phyloP scores from a whole-genome alignment of 176 grass and related monocot genomes.

The Pontederia paniculata region DNA sequence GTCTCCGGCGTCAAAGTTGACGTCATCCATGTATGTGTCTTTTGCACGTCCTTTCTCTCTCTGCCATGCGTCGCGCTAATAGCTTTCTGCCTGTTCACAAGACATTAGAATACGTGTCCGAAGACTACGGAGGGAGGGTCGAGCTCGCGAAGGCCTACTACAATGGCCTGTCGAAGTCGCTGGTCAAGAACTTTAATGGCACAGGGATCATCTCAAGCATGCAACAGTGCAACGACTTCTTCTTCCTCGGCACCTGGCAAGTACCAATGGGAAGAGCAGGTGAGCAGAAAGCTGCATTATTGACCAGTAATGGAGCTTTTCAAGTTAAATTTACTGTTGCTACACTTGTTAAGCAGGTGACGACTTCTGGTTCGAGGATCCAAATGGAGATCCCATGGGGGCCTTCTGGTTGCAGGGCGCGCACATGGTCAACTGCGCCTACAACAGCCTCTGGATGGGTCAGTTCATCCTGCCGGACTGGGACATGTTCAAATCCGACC shows the following conservation, averaged over 20 bases:
- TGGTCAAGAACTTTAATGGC: constrained; percentile 21
- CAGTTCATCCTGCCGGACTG: constrained; percentile 20
- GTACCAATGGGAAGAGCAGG: constrained; percentile 19
- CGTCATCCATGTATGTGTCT: constrained; percentile 15
- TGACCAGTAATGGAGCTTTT: background rate
- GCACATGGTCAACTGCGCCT: constrained; percentile 18
- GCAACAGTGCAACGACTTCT: constrained; percentile 26
- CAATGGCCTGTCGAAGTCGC: constrained; percentile 15
- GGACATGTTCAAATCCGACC: constrained; percentile 28
- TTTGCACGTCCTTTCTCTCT: background rate
- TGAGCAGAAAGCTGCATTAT: background rate
- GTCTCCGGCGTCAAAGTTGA: constrained; percentile 18
- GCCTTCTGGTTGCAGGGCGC: constrained; percentile 18
- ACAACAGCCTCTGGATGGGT: constrained; percentile 25
- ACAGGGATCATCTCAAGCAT: constrained; percentile 20
- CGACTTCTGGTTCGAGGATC: constrained; percentile 23
- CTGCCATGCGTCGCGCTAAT: background rate
- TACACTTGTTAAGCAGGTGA: constrained; percentile 3
- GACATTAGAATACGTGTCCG: constrained; percentile 18
- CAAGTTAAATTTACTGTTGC: background rate
- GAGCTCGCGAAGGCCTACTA: constrained; percentile 21
- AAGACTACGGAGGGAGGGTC: constrained; percentile 16
- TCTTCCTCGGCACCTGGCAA: constrained; percentile 24
- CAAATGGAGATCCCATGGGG: constrained; percentile 20
- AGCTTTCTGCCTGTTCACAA: background rate